Conservation (phyloP, 441 rosid species). For the Bocquillonia castaneifolia region DNA sequence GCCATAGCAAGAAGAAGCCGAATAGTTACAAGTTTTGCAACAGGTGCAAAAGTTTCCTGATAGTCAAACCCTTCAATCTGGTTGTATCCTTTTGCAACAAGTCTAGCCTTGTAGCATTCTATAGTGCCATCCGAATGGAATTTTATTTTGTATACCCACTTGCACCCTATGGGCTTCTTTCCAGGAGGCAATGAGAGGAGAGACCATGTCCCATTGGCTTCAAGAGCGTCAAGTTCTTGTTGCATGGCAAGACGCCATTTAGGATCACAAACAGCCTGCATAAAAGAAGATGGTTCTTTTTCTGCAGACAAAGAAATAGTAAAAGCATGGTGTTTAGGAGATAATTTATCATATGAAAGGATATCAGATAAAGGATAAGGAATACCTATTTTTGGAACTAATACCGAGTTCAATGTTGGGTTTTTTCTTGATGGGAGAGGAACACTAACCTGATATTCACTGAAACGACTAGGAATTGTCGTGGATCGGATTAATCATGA, state of each 20-base stretch:
- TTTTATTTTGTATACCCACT: neutral
- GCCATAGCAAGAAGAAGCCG: neutral
- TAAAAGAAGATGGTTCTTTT: too few relatives aligned
- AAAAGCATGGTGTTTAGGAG: too few relatives aligned
- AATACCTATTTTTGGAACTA: too few relatives aligned
- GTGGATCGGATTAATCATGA: too few relatives aligned
- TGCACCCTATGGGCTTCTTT: neutral
- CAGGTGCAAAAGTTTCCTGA: neutral
- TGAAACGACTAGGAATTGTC: too few relatives aligned
- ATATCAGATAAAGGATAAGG: too few relatives aligned
- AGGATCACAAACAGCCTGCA: neutral
- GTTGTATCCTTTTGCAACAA: neutral
- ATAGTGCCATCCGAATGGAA: neutral
- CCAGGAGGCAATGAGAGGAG: neutral
- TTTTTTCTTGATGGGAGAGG: too few relatives aligned
- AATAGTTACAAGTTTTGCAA: neutral
- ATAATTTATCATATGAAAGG: too few relatives aligned
- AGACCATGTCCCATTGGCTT: neutral
- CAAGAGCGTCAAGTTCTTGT: neutral
- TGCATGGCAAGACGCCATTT: slow-evolving; percentile 12
- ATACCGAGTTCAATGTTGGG: too few relatives aligned
- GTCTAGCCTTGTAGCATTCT: neutral
- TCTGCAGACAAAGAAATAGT: too few relatives aligned
- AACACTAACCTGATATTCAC: too few relatives aligned
- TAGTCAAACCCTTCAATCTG: neutral